Evolutionary conservation across 352 stramenopile species (phyloP).

Genomic region (Pythium scleroteichum): DNA sequence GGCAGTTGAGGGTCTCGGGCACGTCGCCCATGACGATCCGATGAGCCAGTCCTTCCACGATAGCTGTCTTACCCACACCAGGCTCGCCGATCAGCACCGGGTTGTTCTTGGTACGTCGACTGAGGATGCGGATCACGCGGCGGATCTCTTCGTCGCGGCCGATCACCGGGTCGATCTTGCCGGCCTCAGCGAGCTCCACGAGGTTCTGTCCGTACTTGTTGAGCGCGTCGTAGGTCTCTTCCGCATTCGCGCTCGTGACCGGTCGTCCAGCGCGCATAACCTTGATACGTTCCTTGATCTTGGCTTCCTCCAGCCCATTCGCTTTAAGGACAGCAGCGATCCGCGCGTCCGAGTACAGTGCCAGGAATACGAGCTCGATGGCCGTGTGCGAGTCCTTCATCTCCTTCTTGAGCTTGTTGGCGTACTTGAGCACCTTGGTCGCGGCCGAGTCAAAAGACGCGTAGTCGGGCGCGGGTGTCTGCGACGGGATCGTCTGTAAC

Average conservation of each 20-base stretch:
- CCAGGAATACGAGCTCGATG: conserved; percentile 71
- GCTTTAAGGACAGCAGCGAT: conserved; percentile 61
- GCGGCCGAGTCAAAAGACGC: conserved; percentile 63
- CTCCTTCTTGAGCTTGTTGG: conserved; percentile 79
- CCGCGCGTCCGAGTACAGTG: conserved; percentile 64
- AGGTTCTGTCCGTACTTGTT: conserved; percentile 97
- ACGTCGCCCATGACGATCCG: conserved; percentile 97
- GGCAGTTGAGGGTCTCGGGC: conserved; percentile 90
- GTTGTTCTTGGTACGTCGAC: conserved; percentile 98
- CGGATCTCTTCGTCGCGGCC: conserved; percentile 97
- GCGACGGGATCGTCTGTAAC: conserved; percentile 68
- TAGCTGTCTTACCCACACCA: conserved; percentile 97
- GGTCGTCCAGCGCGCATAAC: conserved; percentile 53
- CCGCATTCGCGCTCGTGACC: conserved; percentile 80
- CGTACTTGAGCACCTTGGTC: conserved; percentile 81
- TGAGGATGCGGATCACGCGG: conserved; percentile 95
- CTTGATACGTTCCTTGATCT: conserved; percentile 68
- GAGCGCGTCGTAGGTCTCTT: conserved; percentile 92
- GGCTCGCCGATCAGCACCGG: conserved; percentile 95
- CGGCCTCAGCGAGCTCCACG: conserved; percentile 87
- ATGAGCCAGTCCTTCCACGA: conserved; percentile 95
- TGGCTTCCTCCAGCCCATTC: conserved; percentile 63
- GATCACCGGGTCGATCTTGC: conserved; percentile 98
- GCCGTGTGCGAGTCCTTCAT: conserved; percentile 79
- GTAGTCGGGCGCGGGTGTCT: conserved; percentile 70